These are phyloP conservation scores for Neofusicoccum ribis DNA, from an alignment of 2,329 filamentous ascomycete genomes.

Conservation along the genomic window DNA sequence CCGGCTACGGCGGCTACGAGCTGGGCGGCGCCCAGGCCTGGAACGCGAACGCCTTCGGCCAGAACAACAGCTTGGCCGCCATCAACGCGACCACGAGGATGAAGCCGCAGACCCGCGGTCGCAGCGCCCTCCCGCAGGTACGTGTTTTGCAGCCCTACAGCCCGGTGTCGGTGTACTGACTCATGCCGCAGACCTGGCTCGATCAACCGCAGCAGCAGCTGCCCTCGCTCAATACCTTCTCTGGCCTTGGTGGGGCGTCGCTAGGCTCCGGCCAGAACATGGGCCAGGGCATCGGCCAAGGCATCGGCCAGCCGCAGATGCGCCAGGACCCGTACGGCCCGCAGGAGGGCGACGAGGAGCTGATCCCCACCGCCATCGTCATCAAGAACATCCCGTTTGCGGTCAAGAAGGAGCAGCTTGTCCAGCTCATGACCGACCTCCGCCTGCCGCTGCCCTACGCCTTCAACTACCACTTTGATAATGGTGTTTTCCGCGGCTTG, in stretches of 20 bases:
- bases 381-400: slow-evolving; percentile 99
- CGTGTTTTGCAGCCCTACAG: slow-evolving; percentile 39
- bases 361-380: slow-evolving; percentile 97
- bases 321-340: slow-evolving; percentile 47
- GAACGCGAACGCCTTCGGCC: slow-evolving; percentile 73
- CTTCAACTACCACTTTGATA: slow-evolving; percentile 99
- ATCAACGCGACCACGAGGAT: slow-evolving; percentile 53
- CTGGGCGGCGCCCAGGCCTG: slow-evolving; percentile 71
- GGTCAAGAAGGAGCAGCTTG: slow-evolving; percentile 93
- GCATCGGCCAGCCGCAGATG: slow-evolving; percentile 28
- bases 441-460: slow-evolving; percentile 93
- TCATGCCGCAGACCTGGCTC: slow-evolving; percentile 59
- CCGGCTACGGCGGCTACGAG: slow-evolving; percentile 68
- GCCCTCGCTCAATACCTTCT: slow-evolving; percentile 41
- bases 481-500: slow-evolving; percentile 91
- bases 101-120: slow-evolving; percentile 57
- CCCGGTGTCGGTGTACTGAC: slow-evolving; percentile 20
- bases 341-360: slow-evolving; percentile 70
- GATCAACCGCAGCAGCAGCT: slow-evolving; percentile 54
- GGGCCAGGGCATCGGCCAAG: slow-evolving; percentile 9
- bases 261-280: slow-evolving; percentile 20
- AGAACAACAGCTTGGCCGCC: slow-evolving; percentile 64
- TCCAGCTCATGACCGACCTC: slow-evolving; percentile 91
- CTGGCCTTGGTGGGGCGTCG: slow-evolving; percentile 40
- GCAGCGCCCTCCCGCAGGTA: slow-evolving; percentile 70